These are phyloP conservation scores for Kokia cookei DNA, from an alignment of 441 rosid genomes.

Conservation along the genomic window DNA sequence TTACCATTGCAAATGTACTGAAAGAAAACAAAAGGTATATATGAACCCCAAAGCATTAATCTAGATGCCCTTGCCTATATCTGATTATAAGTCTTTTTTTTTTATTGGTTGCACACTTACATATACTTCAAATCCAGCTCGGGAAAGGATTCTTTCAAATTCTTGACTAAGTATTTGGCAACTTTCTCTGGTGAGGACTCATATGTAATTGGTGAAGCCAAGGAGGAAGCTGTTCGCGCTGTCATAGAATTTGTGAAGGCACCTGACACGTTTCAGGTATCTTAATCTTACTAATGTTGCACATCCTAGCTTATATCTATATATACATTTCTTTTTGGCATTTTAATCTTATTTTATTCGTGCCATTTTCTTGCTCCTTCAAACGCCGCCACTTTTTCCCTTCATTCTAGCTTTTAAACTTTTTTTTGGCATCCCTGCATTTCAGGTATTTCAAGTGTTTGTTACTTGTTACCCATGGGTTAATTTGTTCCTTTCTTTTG, in stretches of 20 bases:
- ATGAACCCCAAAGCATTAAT: neutral
- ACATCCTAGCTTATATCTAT: neutral
- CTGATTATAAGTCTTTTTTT: neutral
- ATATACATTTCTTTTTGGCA: neutral
- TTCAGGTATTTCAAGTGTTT: neutral
- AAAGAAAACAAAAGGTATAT: slow-evolving; percentile 77
- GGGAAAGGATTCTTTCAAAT: slow-evolving; percentile 65
- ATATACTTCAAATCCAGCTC: slow-evolving; percentile 41
- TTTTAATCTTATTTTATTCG: neutral
- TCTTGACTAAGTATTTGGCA: slow-evolving; percentile 81
- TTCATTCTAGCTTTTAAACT: neutral
- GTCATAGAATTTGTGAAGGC: slow-evolving; percentile 85
- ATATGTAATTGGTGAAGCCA: slow-evolving; percentile 58
- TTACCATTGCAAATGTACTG: slow-evolving; percentile 60
- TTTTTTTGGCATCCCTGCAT: neutral
- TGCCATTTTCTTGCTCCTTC: neutral
- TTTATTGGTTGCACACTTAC: neutral
- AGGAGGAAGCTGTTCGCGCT: slow-evolving; percentile 84
- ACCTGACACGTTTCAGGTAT: slow-evolving; percentile 86
- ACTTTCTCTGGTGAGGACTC: slow-evolving; percentile 84
- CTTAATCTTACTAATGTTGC: neutral
- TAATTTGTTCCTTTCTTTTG: slow-evolving; percentile 3
- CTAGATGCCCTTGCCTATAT: neutral
- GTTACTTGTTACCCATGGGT: neutral
- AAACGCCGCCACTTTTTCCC: neutral